Percentiles rank a stretch among this genome's conserved stretches.
Conservation (phyloP, 305 asterid genomes). For the Nicotiana rustica region DNA sequence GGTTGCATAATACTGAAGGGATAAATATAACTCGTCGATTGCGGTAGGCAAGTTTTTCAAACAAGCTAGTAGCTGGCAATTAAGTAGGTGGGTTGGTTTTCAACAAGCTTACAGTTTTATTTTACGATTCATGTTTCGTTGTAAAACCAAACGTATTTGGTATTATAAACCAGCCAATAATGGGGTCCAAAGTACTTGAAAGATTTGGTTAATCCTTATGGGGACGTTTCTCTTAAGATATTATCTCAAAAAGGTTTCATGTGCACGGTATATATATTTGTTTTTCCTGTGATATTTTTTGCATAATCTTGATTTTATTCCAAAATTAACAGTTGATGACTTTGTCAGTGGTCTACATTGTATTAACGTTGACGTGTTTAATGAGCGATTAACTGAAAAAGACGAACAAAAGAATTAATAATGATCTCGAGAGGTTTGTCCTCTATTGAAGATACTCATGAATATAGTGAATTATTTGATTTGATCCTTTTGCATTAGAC, state of each 20-base stretch:
- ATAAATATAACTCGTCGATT: no score
- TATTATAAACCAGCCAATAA: background rate
- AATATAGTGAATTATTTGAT: slow-evolving; percentile 14
- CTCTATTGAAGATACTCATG: background rate
- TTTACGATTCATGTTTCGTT: no score
- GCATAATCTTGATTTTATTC: slow-evolving; percentile 28
- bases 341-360: background rate
- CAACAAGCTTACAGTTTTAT: no score
- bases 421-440: background rate
- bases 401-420: background rate
- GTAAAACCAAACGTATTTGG: no score
- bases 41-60: no score
- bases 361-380: background rate
- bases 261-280: background rate
- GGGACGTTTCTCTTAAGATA: background rate
- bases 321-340: background rate
- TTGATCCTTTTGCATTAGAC: slow-evolving; percentile 26
- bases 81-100: no score
- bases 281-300: background rate
- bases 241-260: background rate
- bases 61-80: no score
- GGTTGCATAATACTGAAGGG: no score
- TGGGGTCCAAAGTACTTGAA: background rate
- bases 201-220: background rate
- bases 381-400: background rate